Evolutionary conservation across 495 filamentous ascomycete genomes (phyloP), one percentile per base, ranked within the genome.

Genomic region (Trichoderma virens): DNA sequence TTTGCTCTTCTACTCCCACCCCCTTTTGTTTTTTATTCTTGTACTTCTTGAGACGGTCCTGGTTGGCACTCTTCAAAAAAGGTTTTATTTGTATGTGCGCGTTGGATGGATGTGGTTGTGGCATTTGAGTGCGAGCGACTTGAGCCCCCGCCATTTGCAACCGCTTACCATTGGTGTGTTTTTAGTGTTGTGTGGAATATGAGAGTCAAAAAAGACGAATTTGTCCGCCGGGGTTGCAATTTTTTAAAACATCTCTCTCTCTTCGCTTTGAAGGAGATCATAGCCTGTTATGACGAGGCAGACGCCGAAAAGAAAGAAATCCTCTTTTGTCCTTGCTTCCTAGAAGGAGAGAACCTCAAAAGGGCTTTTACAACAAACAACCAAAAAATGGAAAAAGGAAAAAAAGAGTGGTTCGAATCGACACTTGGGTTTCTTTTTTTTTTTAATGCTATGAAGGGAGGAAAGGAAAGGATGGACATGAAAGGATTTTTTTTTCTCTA

Each of bases 41-140:
- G 5, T 11, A 4, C 32, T 11, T 35, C 32, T 35, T 35, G 25
- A 30, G 51, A 56, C 27, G 51, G 51, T 56, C 51, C 51, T 56
- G 51, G 51, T 28, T 30, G 32, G 45, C 47, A 59, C 9, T 41
- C 30, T 56, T 18, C 38, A 65, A 62, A 35, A 65, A 64, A 68
- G 63, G 66, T 56, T 61, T 54, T 62, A 70, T 70, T 72, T 73
- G 62, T 69, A 73, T 56, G 43, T 31, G 43, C 68, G 72, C 16
- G 32, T 60, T 56, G 64, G 65, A 64, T 67, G 62, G 66, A 27
- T 54, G 62, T 47, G 43, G 43, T 20, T 23, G 43, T 56, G 28
- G 63, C 23, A 39, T 39, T 8, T 38, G 39, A n/a, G 32, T 27
- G 16, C 59, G 23, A 27, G 51, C 51, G 51, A 56, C 23, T 23